Evolutionary conservation across 305 asterid genomes (phyloP).

Genomic region (Fraxinus platypoda): DNA sequence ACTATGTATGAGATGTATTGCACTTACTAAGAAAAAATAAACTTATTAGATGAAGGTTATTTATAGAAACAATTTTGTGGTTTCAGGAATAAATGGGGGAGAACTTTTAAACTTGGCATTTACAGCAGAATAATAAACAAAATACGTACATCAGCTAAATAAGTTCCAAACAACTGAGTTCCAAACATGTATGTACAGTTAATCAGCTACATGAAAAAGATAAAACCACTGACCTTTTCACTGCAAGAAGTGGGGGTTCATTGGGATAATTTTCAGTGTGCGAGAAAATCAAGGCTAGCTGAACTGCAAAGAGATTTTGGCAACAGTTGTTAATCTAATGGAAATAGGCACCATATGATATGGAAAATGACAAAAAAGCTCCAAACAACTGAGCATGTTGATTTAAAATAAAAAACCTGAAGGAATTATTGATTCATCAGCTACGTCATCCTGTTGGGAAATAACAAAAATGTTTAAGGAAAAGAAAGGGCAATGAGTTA

Average conservation of each 20-base stretch:
- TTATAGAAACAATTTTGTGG: not conserved
- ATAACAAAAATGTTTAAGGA: slow-evolving; percentile 3
- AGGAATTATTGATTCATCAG: slow-evolving; percentile 49
- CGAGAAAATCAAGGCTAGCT: slow-evolving; percentile 71
- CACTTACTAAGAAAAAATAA: not conserved
- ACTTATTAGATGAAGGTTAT: not conserved
- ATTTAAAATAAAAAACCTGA: slow-evolving; percentile 46
- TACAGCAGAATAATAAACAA: not conserved
- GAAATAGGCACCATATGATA: slow-evolving; percentile 14
- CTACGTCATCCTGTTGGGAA: slow-evolving; percentile 63
- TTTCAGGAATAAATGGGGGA: not conserved
- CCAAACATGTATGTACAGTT: not conserved
- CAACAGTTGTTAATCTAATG: slow-evolving; percentile 21
- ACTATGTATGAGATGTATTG: not conserved
- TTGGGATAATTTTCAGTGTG: slow-evolving; percentile 96
- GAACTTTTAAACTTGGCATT: not conserved
- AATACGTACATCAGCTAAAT: no score
- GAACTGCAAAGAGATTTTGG: slow-evolving; percentile 48
- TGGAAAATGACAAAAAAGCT: slow-evolving; percentile 25
- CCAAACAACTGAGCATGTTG: slow-evolving; percentile 8
- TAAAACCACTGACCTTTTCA: slow-evolving; percentile 51
- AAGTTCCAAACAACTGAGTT: no score
- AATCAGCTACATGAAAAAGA: not conserved
- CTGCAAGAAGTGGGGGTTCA: slow-evolving; percentile 80
- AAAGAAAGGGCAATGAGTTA: slow-evolving; percentile 14